phyloP scores from a whole-genome alignment of 2,329 filamentous ascomycete species.

The Talaromyces sp. region DNA sequence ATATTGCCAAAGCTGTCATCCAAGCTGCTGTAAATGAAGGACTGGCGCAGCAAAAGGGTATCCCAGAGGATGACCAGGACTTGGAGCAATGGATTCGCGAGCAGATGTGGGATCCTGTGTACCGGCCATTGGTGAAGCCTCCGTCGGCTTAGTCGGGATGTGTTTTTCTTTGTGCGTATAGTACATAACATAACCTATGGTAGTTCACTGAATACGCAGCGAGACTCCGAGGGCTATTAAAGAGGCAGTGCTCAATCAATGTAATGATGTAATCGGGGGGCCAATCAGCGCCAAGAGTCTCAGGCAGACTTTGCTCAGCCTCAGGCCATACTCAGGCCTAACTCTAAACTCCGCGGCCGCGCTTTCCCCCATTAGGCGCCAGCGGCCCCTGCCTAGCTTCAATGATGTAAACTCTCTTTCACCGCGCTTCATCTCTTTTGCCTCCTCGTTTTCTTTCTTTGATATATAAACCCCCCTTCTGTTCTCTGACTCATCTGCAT shows the following conservation, averaged over 20 bases:
- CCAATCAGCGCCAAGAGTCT: neutral
- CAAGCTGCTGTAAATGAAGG: constrained; percentile 67
- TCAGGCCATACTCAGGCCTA: neutral
- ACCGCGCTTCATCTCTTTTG: neutral
- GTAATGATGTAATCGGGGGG: neutral
- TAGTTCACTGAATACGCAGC: neutral
- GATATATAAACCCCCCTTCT: neutral
- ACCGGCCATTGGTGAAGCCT: constrained; percentile 30
- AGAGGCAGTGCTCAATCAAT: neutral
- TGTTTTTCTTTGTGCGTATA: neutral
- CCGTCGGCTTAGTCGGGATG: neutral
- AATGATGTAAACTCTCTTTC: constrained; percentile 4
- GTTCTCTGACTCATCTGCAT: neutral
- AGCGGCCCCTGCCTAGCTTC: neutral
- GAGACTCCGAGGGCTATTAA: neutral
- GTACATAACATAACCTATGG: neutral
- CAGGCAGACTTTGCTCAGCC: neutral
- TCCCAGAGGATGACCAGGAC: constrained; percentile 53
- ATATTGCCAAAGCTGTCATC: constrained; percentile 63
- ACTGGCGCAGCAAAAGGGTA: constrained; percentile 62
- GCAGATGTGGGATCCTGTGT: constrained; percentile 46
- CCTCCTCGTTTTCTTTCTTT: neutral
- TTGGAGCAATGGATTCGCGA: constrained; percentile 42
- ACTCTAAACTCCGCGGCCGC: constrained; percentile 1
- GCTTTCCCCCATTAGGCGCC: neutral